Conservation (phyloP, 1,139 yeast genomes). For the Taphrina betulina region DNA sequence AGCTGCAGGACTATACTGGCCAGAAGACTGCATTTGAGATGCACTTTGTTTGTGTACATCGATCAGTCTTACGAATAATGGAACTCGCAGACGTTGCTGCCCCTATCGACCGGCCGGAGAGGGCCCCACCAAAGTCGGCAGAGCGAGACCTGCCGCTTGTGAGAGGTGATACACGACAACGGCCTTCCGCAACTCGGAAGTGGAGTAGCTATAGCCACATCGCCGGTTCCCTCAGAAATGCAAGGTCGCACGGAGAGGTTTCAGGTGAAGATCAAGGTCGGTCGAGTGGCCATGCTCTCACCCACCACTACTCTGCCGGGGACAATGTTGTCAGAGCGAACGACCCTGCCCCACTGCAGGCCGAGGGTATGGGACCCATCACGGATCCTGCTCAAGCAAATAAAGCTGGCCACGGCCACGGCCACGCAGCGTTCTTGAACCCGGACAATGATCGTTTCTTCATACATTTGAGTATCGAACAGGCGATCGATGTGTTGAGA, state of each 20-base stretch:
- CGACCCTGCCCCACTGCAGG: slow-evolving; percentile 22
- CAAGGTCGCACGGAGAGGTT: too few species aligned
- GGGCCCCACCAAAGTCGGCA: slow-evolving; percentile 3
- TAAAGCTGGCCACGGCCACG: slow-evolving; percentile 1
- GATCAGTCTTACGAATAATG: slow-evolving; percentile 12
- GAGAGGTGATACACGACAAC: slow-evolving; percentile 6
- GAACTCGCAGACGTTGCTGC: slow-evolving; percentile 25
- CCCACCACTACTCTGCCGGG: too few species aligned
- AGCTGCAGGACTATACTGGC: slow-evolving; percentile 72
- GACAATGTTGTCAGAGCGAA: slow-evolving; percentile 14
- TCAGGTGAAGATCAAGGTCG: neutral
- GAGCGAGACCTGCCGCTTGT: slow-evolving; percentile 14
- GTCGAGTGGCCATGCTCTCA: too few species aligned
- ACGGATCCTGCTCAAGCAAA: slow-evolving; percentile 1
- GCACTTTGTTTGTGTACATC: slow-evolving; percentile 27
- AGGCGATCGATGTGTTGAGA: slow-evolving; percentile 9
- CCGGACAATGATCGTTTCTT: slow-evolving; percentile 12
- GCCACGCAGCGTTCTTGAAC: slow-evolving; percentile 20
- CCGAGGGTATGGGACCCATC: slow-evolving; percentile 23
- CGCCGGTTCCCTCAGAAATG: too few species aligned
- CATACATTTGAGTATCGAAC: slow-evolving; percentile 24
- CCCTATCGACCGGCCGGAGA: slow-evolving; percentile 24
- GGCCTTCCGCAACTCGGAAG: neutral
- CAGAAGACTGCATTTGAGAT: slow-evolving; percentile 36
- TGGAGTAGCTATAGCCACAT: too few species aligned